Evolutionary conservation across 1,284 basidiomycete species (phyloP), one percentile per base, ranked within the genome.

Genomic region (Ustilago loliicola): DNA sequence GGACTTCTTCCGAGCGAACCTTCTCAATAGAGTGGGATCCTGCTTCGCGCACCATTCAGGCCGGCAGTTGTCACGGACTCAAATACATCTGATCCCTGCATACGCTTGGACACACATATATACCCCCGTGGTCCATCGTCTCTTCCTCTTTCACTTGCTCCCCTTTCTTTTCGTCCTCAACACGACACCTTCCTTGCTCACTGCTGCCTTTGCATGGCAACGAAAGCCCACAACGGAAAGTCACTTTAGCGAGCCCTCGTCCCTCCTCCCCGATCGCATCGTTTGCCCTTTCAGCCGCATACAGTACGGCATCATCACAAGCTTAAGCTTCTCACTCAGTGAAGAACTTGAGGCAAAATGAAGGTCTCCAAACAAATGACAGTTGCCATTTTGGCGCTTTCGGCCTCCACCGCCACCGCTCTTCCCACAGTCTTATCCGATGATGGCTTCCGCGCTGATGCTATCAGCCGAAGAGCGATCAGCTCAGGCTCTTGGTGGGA

Each of bases 331-430:
- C n/a, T 47, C 25, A 42, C 25, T 2, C 36, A 7, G 17, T 3
- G 3, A 3, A 38, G 36, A 5, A 38, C 3, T 15, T 10, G 17
- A 15, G 15, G 3, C 36, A 38, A 3, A 21, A 70, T 70, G 67
- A 64, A 55, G 32, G 32, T 64, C 42, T 60, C 34, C 19, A 36
- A 45, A 19, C 57, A 59, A 2, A 54, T 70, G 67, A 55, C 56
- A 6, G 19, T 70, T 13, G 67, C 61, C 61, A 47, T 70, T 15
- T 34, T 70, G 67, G 61, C 52, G 11, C 51, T 64, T 17, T 54
- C 61, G 19, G 53, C 57, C 3, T 55, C 67, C 1, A 47, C 36
- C 8, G 54, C 36, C n/a, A 42, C 47, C 1, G 42, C 67, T n/a
- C 30, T 70, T 23, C 67, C 61, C 13, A 45, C 36, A 38, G 29